These are phyloP conservation scores for Mitragyna speciosa DNA, from an alignment of 257 asterid species.

Conservation along the genomic window DNA sequence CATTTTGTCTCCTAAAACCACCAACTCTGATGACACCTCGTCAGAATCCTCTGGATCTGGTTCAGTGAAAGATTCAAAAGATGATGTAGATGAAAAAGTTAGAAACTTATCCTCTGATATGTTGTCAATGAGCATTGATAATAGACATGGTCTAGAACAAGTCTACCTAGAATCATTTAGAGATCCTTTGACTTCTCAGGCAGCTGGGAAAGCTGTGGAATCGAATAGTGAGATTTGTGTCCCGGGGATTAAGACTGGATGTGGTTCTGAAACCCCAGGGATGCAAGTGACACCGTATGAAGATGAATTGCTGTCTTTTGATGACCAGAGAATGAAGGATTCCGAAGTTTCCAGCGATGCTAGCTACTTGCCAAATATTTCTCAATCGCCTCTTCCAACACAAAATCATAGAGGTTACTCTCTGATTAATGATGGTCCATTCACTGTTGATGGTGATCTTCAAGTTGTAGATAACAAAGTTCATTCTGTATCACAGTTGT, in stretches of 20 bases:
- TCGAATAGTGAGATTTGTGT: constrained; percentile 23
- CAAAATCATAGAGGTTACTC: constrained; percentile 40
- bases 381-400: constrained; percentile 36
- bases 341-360: constrained; percentile 47
- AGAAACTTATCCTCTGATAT: constrained; percentile 46
- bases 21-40: constrained; percentile 32
- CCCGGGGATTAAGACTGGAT: constrained; percentile 27
- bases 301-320: constrained; percentile 59
- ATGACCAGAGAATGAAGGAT: constrained; percentile 61
- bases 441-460: constrained; percentile 37
- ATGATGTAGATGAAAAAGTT: constrained; percentile 31
- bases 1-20: constrained; percentile 26
- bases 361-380: constrained; percentile 34
- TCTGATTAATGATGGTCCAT: constrained; percentile 30
- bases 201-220: constrained; percentile 28
- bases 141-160: constrained; percentile 35
- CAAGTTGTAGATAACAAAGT: constrained; percentile 48
- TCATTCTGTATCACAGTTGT: constrained; percentile 43
- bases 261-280: constrained; percentile 29
- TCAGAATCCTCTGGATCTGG: constrained; percentile 38
- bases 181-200: constrained; percentile 37
- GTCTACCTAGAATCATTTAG: constrained; percentile 40
- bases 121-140: constrained; percentile 54
- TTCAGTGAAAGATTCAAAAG: constrained; percentile 34
- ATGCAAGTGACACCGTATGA: constrained; percentile 33